Evolutionary conservation across 1,284 basidiomycete species (phyloP), one percentile per base, ranked within the genome.

Genomic region (Sporisorium iseilematis-ciliati): DNA sequence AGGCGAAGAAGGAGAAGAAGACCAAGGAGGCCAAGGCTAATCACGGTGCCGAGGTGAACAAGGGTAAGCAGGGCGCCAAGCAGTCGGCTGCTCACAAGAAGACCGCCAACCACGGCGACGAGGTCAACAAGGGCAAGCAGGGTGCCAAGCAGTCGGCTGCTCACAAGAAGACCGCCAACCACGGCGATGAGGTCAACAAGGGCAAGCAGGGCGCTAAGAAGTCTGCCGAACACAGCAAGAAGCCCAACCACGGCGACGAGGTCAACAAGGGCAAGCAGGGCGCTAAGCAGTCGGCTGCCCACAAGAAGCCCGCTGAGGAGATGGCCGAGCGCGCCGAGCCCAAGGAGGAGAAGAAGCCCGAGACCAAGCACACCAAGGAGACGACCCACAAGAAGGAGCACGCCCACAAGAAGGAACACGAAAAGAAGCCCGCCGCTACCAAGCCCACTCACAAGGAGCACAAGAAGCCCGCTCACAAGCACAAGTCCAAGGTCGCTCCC

Each of bases 391-490:
- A 55, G 42, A 43, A 55, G 40, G 41, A 52, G 18, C 6, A n/a
- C 52, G 35, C 51, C 29, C 21, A 40, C 38, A 53, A 53, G 40
- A 53, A 53, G 40, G 23, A 53, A 25, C 5, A 12, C 38, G 12
- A 7, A 35, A 56, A 16, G 21, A 56, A 25, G 43, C 7, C 45
- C n/a, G 5, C 29, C 4, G 16, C 48, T 20, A 29, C 4, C 33
- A 33, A 43, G 26, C 25, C 40, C 8, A 49, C 49, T 46, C 35
- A 45, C 21, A 57, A 70, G 54, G 23, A 59, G 18, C 42, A 57
- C 62, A 71, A 71, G 63, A 60, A 63, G 26, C 63, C 63, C 0
- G 63, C 62, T 14, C 69, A 71, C 63, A 53, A 50, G 63, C 67
- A 70, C 43, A 52, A 54, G 38, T 29, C 45, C 62, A 70, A 60